phyloP scores from a whole-genome alignment of 2,329 filamentous ascomycete species.

The Colletotrichum sp. region DNA sequence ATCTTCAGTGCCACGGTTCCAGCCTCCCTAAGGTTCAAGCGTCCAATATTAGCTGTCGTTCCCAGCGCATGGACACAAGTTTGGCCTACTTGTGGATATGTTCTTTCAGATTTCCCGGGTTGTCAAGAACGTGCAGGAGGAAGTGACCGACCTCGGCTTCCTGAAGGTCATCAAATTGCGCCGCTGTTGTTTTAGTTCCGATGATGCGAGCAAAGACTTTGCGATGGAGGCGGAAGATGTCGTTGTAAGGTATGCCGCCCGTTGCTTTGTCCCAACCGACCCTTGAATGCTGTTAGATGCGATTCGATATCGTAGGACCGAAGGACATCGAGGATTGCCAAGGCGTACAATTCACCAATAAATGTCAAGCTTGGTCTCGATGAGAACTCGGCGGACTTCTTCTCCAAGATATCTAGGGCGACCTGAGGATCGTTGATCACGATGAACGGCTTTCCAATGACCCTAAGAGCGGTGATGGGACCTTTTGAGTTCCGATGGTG shows the following conservation, averaged over 20 bases:
- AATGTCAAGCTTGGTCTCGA: slow-evolving; percentile 36
- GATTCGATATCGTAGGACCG: not conserved
- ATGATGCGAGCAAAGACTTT: slow-evolving; percentile 48
- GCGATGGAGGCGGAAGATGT: slow-evolving; percentile 43
- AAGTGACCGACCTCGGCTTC: slow-evolving; percentile 49
- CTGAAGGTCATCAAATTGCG: slow-evolving; percentile 45
- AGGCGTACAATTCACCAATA: slow-evolving; percentile 38
- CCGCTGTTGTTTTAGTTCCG: slow-evolving; percentile 42
- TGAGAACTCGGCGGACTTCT: slow-evolving; percentile 33
- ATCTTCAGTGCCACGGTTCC: slow-evolving; percentile 4
- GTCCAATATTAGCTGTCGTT: not conserved
- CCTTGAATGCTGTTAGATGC: not conserved
- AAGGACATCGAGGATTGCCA: not conserved
- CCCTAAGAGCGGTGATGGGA: slow-evolving; percentile 34
- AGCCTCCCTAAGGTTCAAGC: slow-evolving; percentile 26
- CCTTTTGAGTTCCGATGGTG: not conserved
- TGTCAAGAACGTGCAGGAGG: slow-evolving; percentile 43
- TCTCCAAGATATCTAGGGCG: slow-evolving; percentile 42
- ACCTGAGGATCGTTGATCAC: slow-evolving; percentile 41
- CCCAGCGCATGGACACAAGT: accelerated
- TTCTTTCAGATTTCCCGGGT: slow-evolving; percentile 38
- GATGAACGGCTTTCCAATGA: slow-evolving; percentile 43
- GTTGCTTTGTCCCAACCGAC: slow-evolving; percentile 42
- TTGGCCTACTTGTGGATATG: slow-evolving; percentile 42
- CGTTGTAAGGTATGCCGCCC: slow-evolving; percentile 37